phyloP scores from a whole-genome alignment of 495 filamentous ascomycete species.

The Talaromyces nanjingensis region DNA sequence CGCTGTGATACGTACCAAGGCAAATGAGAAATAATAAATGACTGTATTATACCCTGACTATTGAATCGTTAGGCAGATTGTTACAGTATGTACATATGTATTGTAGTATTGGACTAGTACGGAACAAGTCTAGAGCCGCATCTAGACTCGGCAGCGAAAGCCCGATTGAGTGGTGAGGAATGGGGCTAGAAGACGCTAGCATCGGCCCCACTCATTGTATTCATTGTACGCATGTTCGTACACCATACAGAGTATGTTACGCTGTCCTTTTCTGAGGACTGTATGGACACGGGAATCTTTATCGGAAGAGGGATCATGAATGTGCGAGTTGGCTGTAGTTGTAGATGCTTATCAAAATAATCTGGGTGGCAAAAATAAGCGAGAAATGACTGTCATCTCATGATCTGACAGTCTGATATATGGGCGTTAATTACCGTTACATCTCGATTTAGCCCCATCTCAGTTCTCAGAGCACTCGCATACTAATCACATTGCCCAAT shows the following conservation, averaged over 20 bases:
- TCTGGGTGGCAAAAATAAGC: neutral
- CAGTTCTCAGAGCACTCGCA: neutral
- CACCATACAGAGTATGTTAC: neutral
- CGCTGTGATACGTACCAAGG: neutral
- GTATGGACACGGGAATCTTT: too few relatives aligned
- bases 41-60: neutral
- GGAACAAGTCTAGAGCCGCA: neutral
- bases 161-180: slow-evolving; percentile 4
- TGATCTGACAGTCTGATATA: neutral
- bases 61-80: neutral
- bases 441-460: neutral
- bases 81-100: neutral
- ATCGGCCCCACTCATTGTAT: neutral
- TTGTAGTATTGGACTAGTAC: neutral
- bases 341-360: neutral
- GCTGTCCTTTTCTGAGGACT: too few relatives aligned
- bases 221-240: neutral
- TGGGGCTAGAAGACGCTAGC: neutral
- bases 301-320: neutral
- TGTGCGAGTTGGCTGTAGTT: too few relatives aligned
- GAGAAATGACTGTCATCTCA: neutral
- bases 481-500: neutral
- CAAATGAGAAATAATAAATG: neutral
- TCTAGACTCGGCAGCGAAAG: slow-evolving; percentile 5
- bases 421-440: neutral